Evolutionary conservation across 2,329 filamentous ascomycete genomes (phyloP).

Genomic region (Aspergillaceae sp.): DNA sequence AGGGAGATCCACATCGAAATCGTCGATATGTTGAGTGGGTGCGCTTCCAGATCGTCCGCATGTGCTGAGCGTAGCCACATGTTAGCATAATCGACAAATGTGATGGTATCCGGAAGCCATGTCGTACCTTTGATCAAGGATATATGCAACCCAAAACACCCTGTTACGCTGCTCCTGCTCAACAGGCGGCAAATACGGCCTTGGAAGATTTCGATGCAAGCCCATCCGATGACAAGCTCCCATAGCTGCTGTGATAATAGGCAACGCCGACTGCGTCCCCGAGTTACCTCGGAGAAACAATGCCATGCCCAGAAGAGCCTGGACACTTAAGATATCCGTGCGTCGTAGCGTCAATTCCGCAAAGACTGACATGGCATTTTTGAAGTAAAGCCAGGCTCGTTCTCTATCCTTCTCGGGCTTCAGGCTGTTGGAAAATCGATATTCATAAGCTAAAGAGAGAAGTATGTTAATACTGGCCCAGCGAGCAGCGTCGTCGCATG

Average conservation of each 20-base stretch:
- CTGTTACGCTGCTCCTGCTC: slow-evolving; percentile 81
- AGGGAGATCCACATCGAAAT: slow-evolving; percentile 89
- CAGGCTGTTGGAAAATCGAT: slow-evolving; percentile 84
- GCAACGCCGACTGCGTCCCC: slow-evolving; percentile 82
- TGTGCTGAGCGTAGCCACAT: slow-evolving; percentile 33
- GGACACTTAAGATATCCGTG: slow-evolving; percentile 83
- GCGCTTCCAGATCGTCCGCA: slow-evolving; percentile 59
- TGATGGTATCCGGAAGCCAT: background rate
- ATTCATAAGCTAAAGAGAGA: slow-evolving; percentile 75
- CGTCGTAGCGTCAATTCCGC: slow-evolving; percentile 86
- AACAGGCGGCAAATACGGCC: slow-evolving; percentile 78
- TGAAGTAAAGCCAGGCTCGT: slow-evolving; percentile 85
- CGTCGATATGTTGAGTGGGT: slow-evolving; percentile 61
- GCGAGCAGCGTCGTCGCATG: slow-evolving; percentile 88
- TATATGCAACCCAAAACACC: slow-evolving; percentile 66
- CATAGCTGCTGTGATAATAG: slow-evolving; percentile 80
- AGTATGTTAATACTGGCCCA: slow-evolving; percentile 93
- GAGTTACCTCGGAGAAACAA: slow-evolving; percentile 90
- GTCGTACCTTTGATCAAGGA: slow-evolving; percentile 57
- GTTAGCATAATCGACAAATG: background rate
- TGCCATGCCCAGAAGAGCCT: slow-evolving; percentile 83
- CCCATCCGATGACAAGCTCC: slow-evolving; percentile 84
- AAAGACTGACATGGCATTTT: slow-evolving; percentile 89
- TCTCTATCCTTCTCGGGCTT: slow-evolving; percentile 81
- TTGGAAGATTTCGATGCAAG: slow-evolving; percentile 77